Percentiles rank a stretch among this genome's conserved stretches.
These are phyloP conservation scores for Apiospora aurea DNA, from an alignment of 2,329 filamentous ascomycete species.

Conservation along the genomic window DNA sequence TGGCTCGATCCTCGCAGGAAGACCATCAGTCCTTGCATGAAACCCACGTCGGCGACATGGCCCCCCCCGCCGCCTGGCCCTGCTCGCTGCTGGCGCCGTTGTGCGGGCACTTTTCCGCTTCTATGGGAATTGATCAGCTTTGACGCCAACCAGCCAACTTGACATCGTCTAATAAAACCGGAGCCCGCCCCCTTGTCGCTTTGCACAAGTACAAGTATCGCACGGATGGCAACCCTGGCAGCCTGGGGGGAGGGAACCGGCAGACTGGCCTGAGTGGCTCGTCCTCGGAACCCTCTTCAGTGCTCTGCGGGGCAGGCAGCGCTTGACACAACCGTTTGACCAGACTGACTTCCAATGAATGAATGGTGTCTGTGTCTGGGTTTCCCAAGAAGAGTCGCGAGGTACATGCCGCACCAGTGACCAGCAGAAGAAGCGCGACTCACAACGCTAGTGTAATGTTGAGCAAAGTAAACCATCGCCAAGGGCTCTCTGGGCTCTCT, in stretches of 20 bases:
- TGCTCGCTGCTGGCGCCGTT: neutral
- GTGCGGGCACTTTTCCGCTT: slow-evolving; percentile 19
- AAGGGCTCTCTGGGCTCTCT: neutral
- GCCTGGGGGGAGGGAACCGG: neutral
- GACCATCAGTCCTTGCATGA: slow-evolving; percentile 16
- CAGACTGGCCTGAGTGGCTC: slow-evolving; percentile 16
- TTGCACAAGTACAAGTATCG: neutral
- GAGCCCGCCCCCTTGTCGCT: neutral
- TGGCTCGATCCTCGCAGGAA: slow-evolving; percentile 20
- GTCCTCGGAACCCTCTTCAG: slow-evolving; percentile 4
- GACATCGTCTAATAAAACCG: slow-evolving; percentile 21
- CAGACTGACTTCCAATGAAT: neutral
- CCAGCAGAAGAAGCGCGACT: slow-evolving; percentile 19
- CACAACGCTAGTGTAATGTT: slow-evolving; percentile 13
- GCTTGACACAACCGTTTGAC: slow-evolving; percentile 15
- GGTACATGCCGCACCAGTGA: neutral
- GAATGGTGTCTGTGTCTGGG: neutral
- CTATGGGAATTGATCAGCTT: slow-evolving; percentile 18
- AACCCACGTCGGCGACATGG: neutral
- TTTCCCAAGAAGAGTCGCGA: neutral
- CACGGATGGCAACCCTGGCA: slow-evolving; percentile 4
- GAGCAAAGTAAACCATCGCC: slow-evolving; percentile 12
- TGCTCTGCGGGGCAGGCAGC: slow-evolving; percentile 16
- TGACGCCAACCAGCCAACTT: slow-evolving; percentile 20
- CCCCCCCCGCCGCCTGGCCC: neutral